Conservation (phyloP, 805 yeast species). For the Candida glaebosa region DNA sequence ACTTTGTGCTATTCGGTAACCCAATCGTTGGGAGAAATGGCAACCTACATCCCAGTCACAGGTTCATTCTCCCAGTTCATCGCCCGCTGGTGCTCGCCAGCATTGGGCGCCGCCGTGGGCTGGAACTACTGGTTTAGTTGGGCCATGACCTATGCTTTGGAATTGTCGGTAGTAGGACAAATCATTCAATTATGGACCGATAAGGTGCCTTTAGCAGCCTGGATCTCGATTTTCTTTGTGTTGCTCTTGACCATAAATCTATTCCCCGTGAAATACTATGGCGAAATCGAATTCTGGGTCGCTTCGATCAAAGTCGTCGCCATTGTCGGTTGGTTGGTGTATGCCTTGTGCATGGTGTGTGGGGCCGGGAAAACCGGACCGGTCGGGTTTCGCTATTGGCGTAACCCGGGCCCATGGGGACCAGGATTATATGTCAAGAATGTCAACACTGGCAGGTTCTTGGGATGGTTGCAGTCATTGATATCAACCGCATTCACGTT, state of each 20-base stretch:
- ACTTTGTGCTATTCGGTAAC: slow-evolving; percentile 62
- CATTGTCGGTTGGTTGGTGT: slow-evolving; percentile 65
- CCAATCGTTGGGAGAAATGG: slow-evolving; percentile 78
- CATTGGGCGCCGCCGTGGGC: slow-evolving; percentile 69
- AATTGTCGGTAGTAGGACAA: slow-evolving; percentile 69
- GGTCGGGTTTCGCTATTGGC: slow-evolving; percentile 78
- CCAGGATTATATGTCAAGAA: slow-evolving; percentile 53
- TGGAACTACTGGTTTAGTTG: slow-evolving; percentile 77
- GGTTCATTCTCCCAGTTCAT: slow-evolving; percentile 69
- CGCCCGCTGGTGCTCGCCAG: slow-evolving; percentile 65
- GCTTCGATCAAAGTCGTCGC: slow-evolving; percentile 66
- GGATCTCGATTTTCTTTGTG: slow-evolving; percentile 68
- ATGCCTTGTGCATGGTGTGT: slow-evolving; percentile 67
- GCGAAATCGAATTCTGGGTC: slow-evolving; percentile 76
- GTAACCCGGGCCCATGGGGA: slow-evolving; percentile 76
- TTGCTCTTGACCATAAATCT: slow-evolving; percentile 51
- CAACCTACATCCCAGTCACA: slow-evolving; percentile 67
- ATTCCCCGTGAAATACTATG: slow-evolving; percentile 67
- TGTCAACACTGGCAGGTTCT: slow-evolving; percentile 52
- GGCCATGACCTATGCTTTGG: slow-evolving; percentile 75
- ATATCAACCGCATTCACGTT: slow-evolving; percentile 76
- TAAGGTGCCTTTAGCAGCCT: slow-evolving; percentile 67
- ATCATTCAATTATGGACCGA: slow-evolving; percentile 62
- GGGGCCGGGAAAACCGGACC: slow-evolving; percentile 72
- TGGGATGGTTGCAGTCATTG: slow-evolving; percentile 68